A percentile compares a stretch with the other conserved stretches of the same genome.
These are phyloP conservation scores for Ilex paraguariensis DNA, from an alignment of 305 asterid species.

Conservation along the genomic window DNA sequence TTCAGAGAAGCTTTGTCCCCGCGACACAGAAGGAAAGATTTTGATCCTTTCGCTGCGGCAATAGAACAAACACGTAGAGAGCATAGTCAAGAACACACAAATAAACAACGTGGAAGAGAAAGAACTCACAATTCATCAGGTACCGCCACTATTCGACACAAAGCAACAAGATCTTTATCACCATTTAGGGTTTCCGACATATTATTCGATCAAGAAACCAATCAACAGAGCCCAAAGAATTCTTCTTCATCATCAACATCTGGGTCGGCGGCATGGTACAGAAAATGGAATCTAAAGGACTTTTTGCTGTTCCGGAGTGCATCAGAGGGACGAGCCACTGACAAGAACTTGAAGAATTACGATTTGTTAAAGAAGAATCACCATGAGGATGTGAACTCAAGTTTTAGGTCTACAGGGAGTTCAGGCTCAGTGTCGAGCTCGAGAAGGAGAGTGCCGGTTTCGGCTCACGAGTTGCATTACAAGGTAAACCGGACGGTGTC, in stretches of 20 bases:
- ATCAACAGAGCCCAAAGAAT: constrained; percentile 16
- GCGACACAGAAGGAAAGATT: constrained; percentile 22
- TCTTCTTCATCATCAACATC: neutral
- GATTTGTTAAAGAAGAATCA: constrained; percentile 31
- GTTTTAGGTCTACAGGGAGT: constrained; percentile 64
- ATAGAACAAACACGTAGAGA: constrained; percentile 36
- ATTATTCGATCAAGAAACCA: constrained; percentile 35
- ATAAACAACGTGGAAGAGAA: constrained; percentile 34
- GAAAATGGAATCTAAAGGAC: constrained; percentile 80
- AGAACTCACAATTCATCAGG: constrained; percentile 6
- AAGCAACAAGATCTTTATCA: constrained; percentile 57
- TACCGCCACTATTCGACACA: constrained; percentile 16
- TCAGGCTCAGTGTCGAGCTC: constrained; percentile 44
- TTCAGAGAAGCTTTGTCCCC: constrained; percentile 52
- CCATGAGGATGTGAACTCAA: constrained; percentile 44
- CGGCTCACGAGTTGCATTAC: constrained; percentile 68
- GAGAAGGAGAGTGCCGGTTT: constrained; percentile 33
- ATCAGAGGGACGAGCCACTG: constrained; percentile 69
- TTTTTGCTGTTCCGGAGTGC: constrained; percentile 75
- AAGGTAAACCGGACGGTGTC: constrained; percentile 43
- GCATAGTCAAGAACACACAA: constrained; percentile 3
- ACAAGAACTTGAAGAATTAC: constrained; percentile 26
- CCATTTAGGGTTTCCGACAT: constrained; percentile 68
- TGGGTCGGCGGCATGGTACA: constrained; percentile 45
- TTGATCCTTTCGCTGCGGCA: constrained; percentile 73